Base-by-base conservation (phyloP, 1,139 yeast species). In the Kodamaea plutei region DNA sequence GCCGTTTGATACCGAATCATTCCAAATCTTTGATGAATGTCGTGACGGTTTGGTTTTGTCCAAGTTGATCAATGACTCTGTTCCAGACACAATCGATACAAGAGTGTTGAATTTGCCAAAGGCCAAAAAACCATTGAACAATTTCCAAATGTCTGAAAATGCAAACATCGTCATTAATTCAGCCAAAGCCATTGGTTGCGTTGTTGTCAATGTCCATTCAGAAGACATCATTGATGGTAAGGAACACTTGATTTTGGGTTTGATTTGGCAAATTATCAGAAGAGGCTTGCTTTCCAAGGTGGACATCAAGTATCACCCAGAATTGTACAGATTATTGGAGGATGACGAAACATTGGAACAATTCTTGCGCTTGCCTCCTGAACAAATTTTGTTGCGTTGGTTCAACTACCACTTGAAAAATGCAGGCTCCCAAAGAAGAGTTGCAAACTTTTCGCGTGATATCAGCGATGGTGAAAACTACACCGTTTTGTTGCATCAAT, bases 301-400 rank as follows among this genome's bases (percentile, higher is more conserved):
- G 53, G 98, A 93, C 58, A 91, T 91, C 57, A 89, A 91, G 59
- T 69, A 82, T 41, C 99, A 91, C 52, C 99, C 99, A 4, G 99
- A 91, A 60, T 73, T 91, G 55, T 91, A 93, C 64, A 83, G 99
- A 48, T 67, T 91, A 40, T 70, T 91, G 44, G 96, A 88, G 56
- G 97, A 91, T 26, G 98, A 91, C 56, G 99, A 91, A 62, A 91
- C 97, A 25, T 71, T 91, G 41, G 99, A 93, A 58, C 97, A 91
- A 61, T 91, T 91, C 57, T 70, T 91, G 56, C 80, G 98, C 55
- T 73, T 91, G 37, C 96, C 98, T 30, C 99, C 99, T 36, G 99
- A 91, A 70, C 95, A 91, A 63, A 93, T 91, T 41, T 73, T 91
- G 56, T 70, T 91, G 45, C 81, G 99, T 61, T 91, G 99, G 99